Evolutionary conservation across 2,329 filamentous ascomycete genomes (phyloP), one percentile per base, ranked within the genome.

Genomic region (Helminthosporium solani): DNA sequence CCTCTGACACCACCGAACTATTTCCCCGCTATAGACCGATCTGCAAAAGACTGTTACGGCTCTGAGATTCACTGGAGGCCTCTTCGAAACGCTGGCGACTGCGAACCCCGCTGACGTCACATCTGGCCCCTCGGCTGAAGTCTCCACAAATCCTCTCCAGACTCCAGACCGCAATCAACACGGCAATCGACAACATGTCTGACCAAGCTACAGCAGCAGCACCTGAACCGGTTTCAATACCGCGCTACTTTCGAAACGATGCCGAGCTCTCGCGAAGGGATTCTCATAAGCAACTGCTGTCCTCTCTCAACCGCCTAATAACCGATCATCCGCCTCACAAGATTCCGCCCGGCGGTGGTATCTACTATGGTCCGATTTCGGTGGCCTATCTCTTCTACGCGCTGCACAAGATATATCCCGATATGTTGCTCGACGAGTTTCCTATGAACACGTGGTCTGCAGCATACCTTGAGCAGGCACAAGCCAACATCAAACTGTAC

Each of bases 321-420:
- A 74, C 66, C 39, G 67, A 75, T 9, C 62, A 76, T 53, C 75
- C 76, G 35, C 76, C 76, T 16, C 70, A 75, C 35, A 64, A 67
- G 34, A 60, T 77, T 37, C 66, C 67, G 23, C 74, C 75, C 8
- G 70, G 72, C 36, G 76, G 76, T 31, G 76, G 76, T 18, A 68
- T 78, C 21, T 78, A 76, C 64, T 74, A 76, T 61, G 76, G 76
- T 14, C 74, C 75, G 7, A 73, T 76, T 36, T 73, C 70, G 38
- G 70, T 78, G 33, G 75, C 76, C 21, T 78, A 75, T 54, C 67
- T 75, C 25, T 76, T 78, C 61, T 74, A 76, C 50, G 68, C 75
- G 16, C 71, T 78, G 6, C 75, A 77, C 48, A 71, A 71, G 44
- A 60, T 75, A 44, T 78, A 78, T 52, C 72, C 74, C 1, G 73